Evolutionary conservation across 768 basidiomycete genomes (phyloP), one percentile per base, ranked within the genome.

Genomic region (Mycena galopus): DNA sequence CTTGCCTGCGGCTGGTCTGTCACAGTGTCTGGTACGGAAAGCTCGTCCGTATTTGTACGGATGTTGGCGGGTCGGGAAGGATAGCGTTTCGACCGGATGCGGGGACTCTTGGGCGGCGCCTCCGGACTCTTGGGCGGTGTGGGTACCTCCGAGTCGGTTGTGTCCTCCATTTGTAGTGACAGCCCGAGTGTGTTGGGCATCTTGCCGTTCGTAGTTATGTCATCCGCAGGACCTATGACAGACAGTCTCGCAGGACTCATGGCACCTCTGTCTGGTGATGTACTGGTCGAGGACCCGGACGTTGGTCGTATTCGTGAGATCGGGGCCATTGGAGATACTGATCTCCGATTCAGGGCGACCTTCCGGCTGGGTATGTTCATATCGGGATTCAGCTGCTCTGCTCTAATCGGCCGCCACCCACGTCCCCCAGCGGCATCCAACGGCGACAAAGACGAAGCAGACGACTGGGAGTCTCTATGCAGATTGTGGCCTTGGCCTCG

Each of bases 321-420:
- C 35, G 89, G 85, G 21, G 93, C 92, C 90, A 93, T 91, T 4
- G 93, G 92, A 5, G 93, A 94, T 6, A 93, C 79, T 16, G 91
- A 89, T 72, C 87, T 87, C 35, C 93, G 88, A 77, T 93, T 92
- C 60, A 94, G 77, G 29, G 89, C 88, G 17, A 95, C 86, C 58
- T 86, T 81, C 60, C 92, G 87, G 77, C 93, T 92, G 14, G 81
- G 75, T 69, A 70, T 77, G n/a, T n/a, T n/a, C 21, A 83, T 80
- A 68, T 93, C 92, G 4, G 91, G 91, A 53, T 92, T 91, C 75
- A 85, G 83, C 57, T 90, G 83, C 57, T 90, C 90, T 16, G 86
- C 88, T 39, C 84, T 82, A 59, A 76, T 82, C 60, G 83, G 79
- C 69, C 79, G 82, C 21, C 80, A 79, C 12, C 78, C 78, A 4